Evolutionary conservation across 192 early-diverging fungal species (phyloP), one percentile per base, ranked within the genome.

Genomic region (Spizellomyces sp.): DNA sequence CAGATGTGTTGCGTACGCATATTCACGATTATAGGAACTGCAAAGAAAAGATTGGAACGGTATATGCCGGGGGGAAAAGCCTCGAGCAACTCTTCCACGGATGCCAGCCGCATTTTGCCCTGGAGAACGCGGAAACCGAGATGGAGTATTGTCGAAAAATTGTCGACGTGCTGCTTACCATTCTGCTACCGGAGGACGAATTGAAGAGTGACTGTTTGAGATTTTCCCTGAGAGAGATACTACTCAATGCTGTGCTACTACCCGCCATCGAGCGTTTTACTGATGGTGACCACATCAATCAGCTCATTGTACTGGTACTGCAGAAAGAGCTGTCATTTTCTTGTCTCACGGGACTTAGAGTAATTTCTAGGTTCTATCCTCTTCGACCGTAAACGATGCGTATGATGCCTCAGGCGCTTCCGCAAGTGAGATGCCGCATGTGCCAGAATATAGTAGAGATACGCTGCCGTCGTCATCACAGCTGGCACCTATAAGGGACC

Each of bases 51-150:
- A 4, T 70, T 43, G 80, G 72, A n/a, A 81, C 80, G 21, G 42
- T 73, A 14, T 81, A 83, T 69, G 60, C 78, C 36, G 80, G 80
- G 5, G 75, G 65, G 36, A 77, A 65, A 27, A 57, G 64, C 7
- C 45, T 81, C 8, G 80, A 82, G 45, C 71, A 83, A 56, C 57
- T 81, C 12, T 81, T 81, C 56, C 58, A 64, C 55, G 80, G 80
- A 8, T 46, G 21, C 19, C 80, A 81, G 47, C 80, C 80, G 15
- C 80, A 81, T 48, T 69, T 78, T 58, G 80, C 77, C 1, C 62
- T 81, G 5, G 43, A 58, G 9, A 21, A 68, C 45, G 17, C 62
- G 48, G 76, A 84, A 50, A 52, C 54, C 8, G 79, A 81, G 59
- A 8, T 12, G 14, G 80, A 83, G 54, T 81, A 81, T 42, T 46